A percentile compares a stretch with the other conserved stretches of the same genome.
These are phyloP conservation scores for Stromatinia cepivora DNA, from an alignment of 2,329 filamentous ascomycete species.

Conservation along the genomic window DNA sequence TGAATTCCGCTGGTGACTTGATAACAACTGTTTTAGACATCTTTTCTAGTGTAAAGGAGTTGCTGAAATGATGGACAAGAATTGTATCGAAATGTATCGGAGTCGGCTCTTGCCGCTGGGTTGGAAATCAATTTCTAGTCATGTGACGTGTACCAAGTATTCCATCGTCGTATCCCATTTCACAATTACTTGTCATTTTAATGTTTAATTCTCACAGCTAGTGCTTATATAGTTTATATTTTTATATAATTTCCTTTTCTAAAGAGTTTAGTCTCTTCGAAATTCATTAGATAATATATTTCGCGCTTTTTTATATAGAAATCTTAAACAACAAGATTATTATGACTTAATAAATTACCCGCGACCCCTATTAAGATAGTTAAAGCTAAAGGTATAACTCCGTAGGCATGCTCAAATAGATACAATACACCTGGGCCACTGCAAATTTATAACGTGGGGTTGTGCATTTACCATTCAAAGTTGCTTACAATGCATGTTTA, in stretches of 20 bases:
- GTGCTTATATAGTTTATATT: not conserved
- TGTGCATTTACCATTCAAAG: too few species aligned
- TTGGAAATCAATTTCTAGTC: slow-evolving; percentile 3
- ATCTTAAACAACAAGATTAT: too few species aligned
- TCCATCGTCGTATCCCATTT: not conserved
- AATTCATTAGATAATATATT: too few species aligned
- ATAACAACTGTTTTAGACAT: slow-evolving; percentile 48
- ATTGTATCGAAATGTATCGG: slow-evolving; percentile 1
- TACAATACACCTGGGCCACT: too few species aligned
- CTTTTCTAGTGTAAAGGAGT: slow-evolving; percentile 20
- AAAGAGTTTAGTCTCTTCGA: too few species aligned
- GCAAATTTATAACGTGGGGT: too few species aligned
- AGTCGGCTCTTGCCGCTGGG: slow-evolving; percentile 15
- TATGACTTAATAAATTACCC: too few species aligned
- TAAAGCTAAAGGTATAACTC: too few species aligned
- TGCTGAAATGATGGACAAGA: not conserved
- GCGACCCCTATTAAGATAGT: too few species aligned
- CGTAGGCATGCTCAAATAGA: too few species aligned
- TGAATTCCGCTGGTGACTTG: slow-evolving; percentile 62
- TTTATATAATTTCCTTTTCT: not conserved
- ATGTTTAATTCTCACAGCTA: not conserved
- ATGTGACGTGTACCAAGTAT: not conserved
- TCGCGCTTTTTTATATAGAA: too few species aligned
- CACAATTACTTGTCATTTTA: not conserved
- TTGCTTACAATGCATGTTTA: too few species aligned